phyloP scores from a whole-genome alignment of 768 basidiomycete genomes.

The Boletus coccyginus region DNA sequence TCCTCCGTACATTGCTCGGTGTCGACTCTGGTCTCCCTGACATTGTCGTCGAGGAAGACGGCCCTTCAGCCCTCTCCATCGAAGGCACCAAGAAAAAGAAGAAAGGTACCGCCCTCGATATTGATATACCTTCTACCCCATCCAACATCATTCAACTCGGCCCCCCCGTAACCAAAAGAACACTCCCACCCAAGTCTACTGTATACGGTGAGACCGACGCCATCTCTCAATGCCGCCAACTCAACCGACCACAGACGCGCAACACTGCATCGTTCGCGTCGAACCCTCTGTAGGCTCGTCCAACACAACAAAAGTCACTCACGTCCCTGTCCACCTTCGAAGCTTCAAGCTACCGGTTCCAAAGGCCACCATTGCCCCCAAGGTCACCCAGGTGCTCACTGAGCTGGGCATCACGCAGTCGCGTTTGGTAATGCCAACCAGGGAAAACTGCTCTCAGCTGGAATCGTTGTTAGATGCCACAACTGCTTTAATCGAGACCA shows the following conservation, averaged over 20 bases:
- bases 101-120: constrained; percentile 27
- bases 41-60: constrained; percentile 62
- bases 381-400: constrained; percentile 70
- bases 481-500: constrained; percentile 77
- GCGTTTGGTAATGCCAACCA: constrained; percentile 92
- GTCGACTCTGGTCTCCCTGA: constrained; percentile 85
- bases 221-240: background rate
- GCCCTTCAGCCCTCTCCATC: constrained; percentile 41
- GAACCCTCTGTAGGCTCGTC: constrained; percentile 46
- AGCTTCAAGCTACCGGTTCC: constrained; percentile 82
- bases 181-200: constrained; percentile 51
- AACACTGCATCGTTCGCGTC: constrained; percentile 71
- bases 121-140: constrained; percentile 34
- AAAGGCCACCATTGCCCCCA: constrained; percentile 69
- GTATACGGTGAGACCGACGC: constrained; percentile 49
- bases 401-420: constrained; percentile 74
- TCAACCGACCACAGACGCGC: constrained; percentile 47
- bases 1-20: constrained; percentile 79
- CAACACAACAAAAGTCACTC: constrained; percentile 64
- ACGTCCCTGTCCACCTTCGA: constrained; percentile 79
- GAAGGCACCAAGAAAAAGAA: constrained; percentile 60
- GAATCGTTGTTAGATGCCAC: constrained; percentile 75
- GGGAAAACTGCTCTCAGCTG: constrained; percentile 69
- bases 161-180: constrained; percentile 35
- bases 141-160: constrained; percentile 37